Percentiles rank a stretch among this genome's conserved stretches.
These are phyloP conservation scores for Cinnamomum chago DNA, from an alignment of 164 flowering plant species.

Conservation along the genomic window DNA sequence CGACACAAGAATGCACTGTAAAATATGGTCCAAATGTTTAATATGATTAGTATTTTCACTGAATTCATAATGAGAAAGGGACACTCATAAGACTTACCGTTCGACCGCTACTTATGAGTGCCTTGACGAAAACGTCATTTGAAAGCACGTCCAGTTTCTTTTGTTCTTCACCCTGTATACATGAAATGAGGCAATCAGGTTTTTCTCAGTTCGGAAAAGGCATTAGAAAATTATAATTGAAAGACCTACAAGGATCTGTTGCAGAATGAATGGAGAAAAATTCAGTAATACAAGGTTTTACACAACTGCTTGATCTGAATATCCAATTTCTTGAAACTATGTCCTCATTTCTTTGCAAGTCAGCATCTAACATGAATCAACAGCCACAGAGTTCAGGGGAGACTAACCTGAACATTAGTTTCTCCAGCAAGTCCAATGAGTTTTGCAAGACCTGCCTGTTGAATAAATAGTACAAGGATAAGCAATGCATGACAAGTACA, in stretches of 20 bases:
- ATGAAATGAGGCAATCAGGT: background rate
- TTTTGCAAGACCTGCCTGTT: slow-evolving; percentile 97
- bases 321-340: background rate
- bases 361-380: no score
- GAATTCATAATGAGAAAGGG: background rate
- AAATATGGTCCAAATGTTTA: background rate
- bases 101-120: slow-evolving; percentile 89
- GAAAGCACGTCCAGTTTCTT: slow-evolving; percentile 97
- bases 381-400: background rate
- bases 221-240: background rate
- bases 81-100: slow-evolving; percentile 54
- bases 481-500: background rate
- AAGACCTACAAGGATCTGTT: background rate
- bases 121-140: slow-evolving; percentile 92
- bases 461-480: slow-evolving; percentile 14
- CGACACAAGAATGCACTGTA: slow-evolving; percentile 88
- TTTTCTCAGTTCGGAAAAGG: background rate
- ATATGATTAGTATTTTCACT: background rate
- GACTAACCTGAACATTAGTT: slow-evolving; percentile 82
- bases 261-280: background rate
- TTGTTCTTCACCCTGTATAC: slow-evolving; percentile 89
- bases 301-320: background rate
- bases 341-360: no score
- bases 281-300: background rate
- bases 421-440: slow-evolving; percentile 95